A percentile compares a stretch with the other conserved stretches of the same genome.
Conservation (phyloP, 2,329 filamentous ascomycete species). For the Alternaria brassicae region DNA sequence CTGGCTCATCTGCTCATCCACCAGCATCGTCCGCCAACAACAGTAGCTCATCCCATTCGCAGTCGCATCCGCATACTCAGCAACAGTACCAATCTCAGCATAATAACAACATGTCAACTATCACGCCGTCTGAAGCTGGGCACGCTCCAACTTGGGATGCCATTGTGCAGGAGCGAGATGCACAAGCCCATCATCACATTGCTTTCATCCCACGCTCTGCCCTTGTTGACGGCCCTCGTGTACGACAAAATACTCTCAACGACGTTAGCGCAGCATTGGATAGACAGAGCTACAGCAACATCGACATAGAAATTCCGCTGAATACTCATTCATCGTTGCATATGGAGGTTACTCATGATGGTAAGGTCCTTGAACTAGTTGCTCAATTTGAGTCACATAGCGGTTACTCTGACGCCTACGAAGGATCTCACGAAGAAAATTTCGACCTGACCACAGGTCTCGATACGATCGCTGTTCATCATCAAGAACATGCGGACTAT, state of each 20-base stretch:
- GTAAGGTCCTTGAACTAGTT: conserved; percentile 37
- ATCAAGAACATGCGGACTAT: conserved; percentile 3
- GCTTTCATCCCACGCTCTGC: conserved; percentile 34
- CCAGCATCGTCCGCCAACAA: conserved; percentile 19
- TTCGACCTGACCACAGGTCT: conserved; percentile 1
- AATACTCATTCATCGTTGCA: conserved; percentile 27
- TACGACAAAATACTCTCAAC: not conserved
- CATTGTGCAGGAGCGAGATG: not conserved
- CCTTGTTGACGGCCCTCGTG: conserved; percentile 10
- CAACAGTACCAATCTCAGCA: conserved; percentile 25
- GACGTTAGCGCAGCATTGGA: conserved; percentile 21
- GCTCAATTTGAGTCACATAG: conserved; percentile 29
- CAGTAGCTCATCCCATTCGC: conserved; percentile 23
- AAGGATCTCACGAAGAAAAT: conserved; percentile 16
- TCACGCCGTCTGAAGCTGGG: conserved; percentile 24
- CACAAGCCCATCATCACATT: conserved; percentile 9
- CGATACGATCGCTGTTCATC: conserved; percentile 10
- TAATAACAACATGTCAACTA: conserved; percentile 37
- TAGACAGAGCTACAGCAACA: conserved; percentile 18
- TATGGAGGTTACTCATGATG: conserved; percentile 32
- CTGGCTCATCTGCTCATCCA: conserved; percentile 12
- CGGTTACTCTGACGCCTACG: conserved; percentile 21
- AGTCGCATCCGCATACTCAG: conserved; percentile 26
- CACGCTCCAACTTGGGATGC: conserved; percentile 10
- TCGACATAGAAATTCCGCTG: conserved; percentile 36